phyloP scores from a whole-genome alignment of 2,329 filamentous ascomycete species.

The Botrytis sinoallii region DNA sequence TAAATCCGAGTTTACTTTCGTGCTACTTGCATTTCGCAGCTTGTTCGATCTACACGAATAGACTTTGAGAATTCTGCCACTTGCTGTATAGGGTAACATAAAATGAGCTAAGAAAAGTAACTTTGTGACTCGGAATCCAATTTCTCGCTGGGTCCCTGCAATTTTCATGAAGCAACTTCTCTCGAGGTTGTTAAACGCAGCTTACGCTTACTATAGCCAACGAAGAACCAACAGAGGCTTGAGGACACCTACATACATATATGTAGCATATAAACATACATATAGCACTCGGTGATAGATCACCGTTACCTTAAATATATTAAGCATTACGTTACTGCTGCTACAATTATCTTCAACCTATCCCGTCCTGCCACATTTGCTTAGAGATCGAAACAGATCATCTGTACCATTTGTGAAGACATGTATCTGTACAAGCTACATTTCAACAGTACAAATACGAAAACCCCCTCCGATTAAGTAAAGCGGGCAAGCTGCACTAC shows the following conservation, averaged over 20 bases:
- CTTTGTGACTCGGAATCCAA: neutral
- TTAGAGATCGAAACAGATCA: neutral
- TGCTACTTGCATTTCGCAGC: slow-evolving; percentile 1
- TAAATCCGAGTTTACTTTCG: slow-evolving; percentile 6
- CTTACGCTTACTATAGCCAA: slow-evolving; percentile 13
- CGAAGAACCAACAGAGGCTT: neutral
- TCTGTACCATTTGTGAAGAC: neutral
- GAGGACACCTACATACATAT: neutral
- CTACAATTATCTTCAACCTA: slow-evolving; percentile 4
- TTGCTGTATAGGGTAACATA: neutral
- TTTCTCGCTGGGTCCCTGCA: neutral
- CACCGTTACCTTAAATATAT: neutral
- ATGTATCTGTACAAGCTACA: neutral
- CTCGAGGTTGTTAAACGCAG: neutral
- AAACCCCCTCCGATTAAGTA: neutral
- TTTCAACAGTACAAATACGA: neutral
- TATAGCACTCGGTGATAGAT: neutral
- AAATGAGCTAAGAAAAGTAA: neutral
- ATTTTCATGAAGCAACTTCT: neutral
- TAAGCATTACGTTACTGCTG: slow-evolving; percentile 13
- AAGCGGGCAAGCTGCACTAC: neutral
- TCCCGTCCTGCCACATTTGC: slow-evolving; percentile 12
- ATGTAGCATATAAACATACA: neutral
- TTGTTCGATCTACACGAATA: neutral
- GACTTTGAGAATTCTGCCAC: neutral